phyloP scores from a whole-genome alignment of 371 early-diverging fungal species.

The Fennellomyces sp. region DNA sequence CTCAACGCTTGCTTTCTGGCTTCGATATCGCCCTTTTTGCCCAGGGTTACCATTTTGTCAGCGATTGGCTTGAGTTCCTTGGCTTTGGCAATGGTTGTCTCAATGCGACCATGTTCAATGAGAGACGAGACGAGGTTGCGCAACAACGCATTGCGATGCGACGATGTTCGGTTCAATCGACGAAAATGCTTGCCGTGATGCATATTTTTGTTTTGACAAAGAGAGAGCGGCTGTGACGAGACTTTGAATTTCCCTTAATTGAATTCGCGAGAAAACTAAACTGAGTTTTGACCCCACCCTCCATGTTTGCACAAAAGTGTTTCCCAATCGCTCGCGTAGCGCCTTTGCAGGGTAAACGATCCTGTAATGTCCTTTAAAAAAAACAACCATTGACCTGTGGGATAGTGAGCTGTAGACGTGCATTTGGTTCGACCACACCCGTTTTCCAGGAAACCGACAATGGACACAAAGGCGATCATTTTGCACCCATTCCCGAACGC shows the following conservation, averaged over 20 bases:
- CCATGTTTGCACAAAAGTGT: not conserved
- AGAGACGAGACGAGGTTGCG: conserved; percentile 88
- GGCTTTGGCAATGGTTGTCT: conserved; percentile 94
- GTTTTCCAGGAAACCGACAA: conserved; percentile 14
- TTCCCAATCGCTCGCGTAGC: not conserved
- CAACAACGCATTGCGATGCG: conserved; percentile 83
- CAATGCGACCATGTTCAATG: conserved; percentile 88
- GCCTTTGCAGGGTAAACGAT: not conserved
- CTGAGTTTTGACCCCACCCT: no score
- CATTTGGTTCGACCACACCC: not conserved
- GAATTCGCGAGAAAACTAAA: not conserved
- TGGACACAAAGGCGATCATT: conserved; percentile 29
- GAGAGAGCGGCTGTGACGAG: not conserved
- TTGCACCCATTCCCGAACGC: conserved; percentile 60
- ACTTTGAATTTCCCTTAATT: no score
- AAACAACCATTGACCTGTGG: not conserved
- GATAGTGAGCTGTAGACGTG: not conserved
- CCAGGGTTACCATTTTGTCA: conserved; percentile 85
- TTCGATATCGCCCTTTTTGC: conserved; percentile 70
- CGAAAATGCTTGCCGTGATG: conserved; percentile 74
- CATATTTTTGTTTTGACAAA: conserved; percentile 41
- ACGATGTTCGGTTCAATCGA: conserved; percentile 70
- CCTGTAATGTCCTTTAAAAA: no score
- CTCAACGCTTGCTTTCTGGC: conserved; percentile 66
- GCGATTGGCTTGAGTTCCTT: conserved; percentile 87